Conservation (phyloP, 2,329 filamentous ascomycete species). For the Epichloe sibirici region DNA sequence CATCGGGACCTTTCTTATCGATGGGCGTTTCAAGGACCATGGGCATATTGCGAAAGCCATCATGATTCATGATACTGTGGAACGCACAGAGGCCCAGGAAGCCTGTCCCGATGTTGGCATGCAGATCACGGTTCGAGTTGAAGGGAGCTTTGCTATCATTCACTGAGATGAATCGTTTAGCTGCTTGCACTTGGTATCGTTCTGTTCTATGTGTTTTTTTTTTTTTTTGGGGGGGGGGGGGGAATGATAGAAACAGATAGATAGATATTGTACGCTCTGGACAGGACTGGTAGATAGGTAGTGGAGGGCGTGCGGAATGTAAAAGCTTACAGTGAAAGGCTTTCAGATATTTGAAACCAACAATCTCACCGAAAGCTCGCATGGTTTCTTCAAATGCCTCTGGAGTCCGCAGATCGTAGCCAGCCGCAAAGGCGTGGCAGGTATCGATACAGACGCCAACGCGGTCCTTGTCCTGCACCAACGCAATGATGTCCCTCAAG, state of each 20-base stretch:
- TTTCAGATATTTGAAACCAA: conserved; percentile 68
- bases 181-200: no score
- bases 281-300: not conserved
- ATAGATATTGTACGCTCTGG: no score
- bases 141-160: conserved; percentile 95
- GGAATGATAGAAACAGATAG: no score
- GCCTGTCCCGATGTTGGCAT: conserved; percentile 93
- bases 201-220: no score
- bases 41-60: conserved; percentile 62
- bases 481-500: conserved; percentile 68
- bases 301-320: not conserved
- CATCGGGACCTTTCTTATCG: conserved; percentile 53
- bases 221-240: not conserved
- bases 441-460: conserved; percentile 95
- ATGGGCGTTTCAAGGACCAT: conserved; percentile 97
- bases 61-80: conserved; percentile 79
- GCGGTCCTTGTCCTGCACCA: conserved; percentile 67
- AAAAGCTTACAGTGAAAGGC: conserved; percentile 54
- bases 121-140: conserved; percentile 69
- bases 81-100: conserved; percentile 86
- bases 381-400: conserved; percentile 63
- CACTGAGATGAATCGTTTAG: conserved; percentile 27
- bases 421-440: conserved; percentile 89
- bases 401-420: conserved; percentile 75
- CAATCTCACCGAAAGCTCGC: conserved; percentile 59